A percentile compares a stretch with the other conserved stretches of the same genome.
These are phyloP conservation scores for Fraxinus anomala DNA, from an alignment of 257 asterid genomes.

Conservation along the genomic window DNA sequence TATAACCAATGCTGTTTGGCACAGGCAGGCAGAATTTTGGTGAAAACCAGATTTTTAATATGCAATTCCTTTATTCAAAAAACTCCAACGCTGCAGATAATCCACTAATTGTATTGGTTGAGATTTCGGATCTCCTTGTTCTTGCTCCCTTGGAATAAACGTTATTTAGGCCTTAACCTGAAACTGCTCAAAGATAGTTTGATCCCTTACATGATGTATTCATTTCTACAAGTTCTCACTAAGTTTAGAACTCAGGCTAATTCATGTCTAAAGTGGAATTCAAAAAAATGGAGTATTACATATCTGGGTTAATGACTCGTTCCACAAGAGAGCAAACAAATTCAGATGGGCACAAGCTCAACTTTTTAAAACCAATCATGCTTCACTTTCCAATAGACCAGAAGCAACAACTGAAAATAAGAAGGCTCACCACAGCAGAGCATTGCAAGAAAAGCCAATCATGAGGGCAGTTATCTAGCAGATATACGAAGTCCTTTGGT, in stretches of 20 bases:
- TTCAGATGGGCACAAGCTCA: neutral
- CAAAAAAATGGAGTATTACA: neutral
- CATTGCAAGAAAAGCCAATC: conserved; percentile 98
- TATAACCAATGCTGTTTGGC: neutral
- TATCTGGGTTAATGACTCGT: neutral
- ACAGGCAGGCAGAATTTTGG: neutral
- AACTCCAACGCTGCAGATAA: neutral
- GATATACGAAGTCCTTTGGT: conserved; percentile 74
- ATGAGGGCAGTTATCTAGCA: conserved; percentile 89
- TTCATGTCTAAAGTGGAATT: neutral
- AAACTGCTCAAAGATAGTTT: neutral
- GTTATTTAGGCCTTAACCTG: neutral
- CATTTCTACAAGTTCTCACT: neutral
- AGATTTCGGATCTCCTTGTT: neutral
- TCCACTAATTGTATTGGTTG: neutral
- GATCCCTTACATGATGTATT: neutral
- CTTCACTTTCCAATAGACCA: neutral
- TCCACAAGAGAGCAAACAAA: neutral
- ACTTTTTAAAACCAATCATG: neutral
- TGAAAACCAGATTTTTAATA: neutral
- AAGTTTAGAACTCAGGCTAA: neutral
- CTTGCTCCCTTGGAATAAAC: neutral
- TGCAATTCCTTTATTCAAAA: neutral
- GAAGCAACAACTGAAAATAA: conserved; percentile 18
- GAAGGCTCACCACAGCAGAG: conserved; percentile 78